Percentiles rank a stretch among this genome's conserved stretches.
These are phyloP conservation scores for Tillandsia fasciculata DNA, from an alignment of 176 grass and related monocot species.

Conservation along the genomic window DNA sequence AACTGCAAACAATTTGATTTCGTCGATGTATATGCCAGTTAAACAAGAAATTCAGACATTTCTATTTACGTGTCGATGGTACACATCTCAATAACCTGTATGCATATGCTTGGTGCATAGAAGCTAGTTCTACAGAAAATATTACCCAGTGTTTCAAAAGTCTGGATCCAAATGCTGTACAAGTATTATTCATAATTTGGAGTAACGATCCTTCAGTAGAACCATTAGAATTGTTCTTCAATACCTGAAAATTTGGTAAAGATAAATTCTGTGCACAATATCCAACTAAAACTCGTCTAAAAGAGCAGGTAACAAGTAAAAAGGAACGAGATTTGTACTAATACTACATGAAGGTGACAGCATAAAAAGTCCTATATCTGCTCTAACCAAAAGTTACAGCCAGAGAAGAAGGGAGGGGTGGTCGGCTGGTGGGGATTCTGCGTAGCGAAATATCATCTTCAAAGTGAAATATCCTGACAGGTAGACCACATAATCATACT, in stretches of 20 bases:
- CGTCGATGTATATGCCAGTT: neutral
- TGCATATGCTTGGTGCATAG: neutral
- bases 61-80: neutral
- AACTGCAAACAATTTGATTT: neutral
- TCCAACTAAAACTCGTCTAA: slow-evolving; percentile 10
- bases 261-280: slow-evolving; percentile 16
- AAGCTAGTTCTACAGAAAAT: neutral
- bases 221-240: slow-evolving; percentile 77
- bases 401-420: too few relatives aligned
- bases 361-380: neutral
- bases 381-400: too few relatives aligned
- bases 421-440: too few relatives aligned
- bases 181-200: slow-evolving; percentile 85
- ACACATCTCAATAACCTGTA: neutral
- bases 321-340: neutral
- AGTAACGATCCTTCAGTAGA: slow-evolving; percentile 68
- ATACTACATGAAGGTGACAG: neutral
- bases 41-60: neutral
- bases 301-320: slow-evolving; percentile 1
- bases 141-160: slow-evolving; percentile 90
- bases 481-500: too few relatives aligned
- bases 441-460: too few relatives aligned
- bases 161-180: slow-evolving; percentile 80
- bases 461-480: too few relatives aligned
- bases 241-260: slow-evolving; percentile 50